phyloP scores from a whole-genome alignment of 352 stramenopile species.

The Stephanocyclus meneghinianus region DNA sequence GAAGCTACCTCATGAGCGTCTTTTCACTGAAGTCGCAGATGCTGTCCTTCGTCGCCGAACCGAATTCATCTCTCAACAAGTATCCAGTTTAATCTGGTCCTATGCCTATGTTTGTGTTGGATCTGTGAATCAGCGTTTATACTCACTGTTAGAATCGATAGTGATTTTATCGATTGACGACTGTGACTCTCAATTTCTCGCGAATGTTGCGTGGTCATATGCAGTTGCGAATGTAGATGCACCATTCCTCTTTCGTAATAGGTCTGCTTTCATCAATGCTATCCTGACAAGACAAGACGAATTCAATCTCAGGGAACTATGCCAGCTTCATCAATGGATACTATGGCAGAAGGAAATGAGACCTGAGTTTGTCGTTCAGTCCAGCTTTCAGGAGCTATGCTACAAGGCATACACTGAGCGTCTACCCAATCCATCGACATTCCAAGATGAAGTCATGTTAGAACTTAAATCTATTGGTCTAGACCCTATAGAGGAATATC shows the following conservation, averaged over 20 bases:
- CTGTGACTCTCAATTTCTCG: conserved; percentile 11
- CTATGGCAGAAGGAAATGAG: conserved; percentile 22
- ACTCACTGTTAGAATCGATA: background rate
- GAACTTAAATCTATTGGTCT: conserved; percentile 7
- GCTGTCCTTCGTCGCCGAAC: background rate
- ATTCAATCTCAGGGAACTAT: conserved; percentile 8
- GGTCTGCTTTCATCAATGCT: conserved; percentile 5
- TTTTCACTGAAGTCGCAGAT: conserved; percentile 12
- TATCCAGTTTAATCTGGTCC: conserved; percentile 13
- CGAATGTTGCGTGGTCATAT: conserved; percentile 24
- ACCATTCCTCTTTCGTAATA: conserved; percentile 13
- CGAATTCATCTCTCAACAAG: conserved; percentile 7
- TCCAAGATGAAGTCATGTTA: conserved; percentile 3
- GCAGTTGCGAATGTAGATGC: conserved; percentile 15
- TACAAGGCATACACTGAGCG: conserved; percentile 15
- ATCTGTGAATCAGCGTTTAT: background rate
- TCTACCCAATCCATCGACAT: background rate
- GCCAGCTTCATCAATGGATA: conserved; percentile 25
- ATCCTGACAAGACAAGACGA: conserved; percentile 8
- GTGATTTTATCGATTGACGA: background rate
- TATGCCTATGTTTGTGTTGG: background rate
- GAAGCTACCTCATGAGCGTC: background rate
- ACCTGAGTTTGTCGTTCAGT: background rate
- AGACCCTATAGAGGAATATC: conserved; percentile 4
- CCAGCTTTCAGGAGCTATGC: conserved; percentile 7